Evolutionary conservation across 768 basidiomycete genomes (phyloP).

Genomic region (Russula brevipes): DNA sequence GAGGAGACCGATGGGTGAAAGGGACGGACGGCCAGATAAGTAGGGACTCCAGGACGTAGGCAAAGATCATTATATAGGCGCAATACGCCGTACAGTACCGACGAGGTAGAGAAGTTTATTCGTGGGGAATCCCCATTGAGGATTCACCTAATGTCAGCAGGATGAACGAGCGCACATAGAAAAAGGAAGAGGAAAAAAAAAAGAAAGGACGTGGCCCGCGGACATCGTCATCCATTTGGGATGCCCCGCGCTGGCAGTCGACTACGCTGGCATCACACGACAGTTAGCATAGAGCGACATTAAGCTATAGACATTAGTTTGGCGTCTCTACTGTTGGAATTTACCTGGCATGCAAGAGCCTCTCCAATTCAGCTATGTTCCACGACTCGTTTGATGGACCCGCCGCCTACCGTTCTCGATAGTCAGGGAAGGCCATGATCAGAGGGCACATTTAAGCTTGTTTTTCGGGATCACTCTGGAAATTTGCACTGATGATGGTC

Average conservation of each 20-base stretch:
- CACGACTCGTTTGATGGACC: too few relatives aligned
- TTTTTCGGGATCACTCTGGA: too few relatives aligned
- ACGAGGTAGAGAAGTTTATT: too few relatives aligned
- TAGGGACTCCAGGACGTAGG: neutral
- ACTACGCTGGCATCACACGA: neutral
- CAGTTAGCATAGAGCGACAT: neutral
- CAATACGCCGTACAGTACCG: neutral
- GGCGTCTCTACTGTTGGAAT: neutral
- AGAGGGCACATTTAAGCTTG: too few relatives aligned
- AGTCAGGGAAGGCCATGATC: too few relatives aligned
- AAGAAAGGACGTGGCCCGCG: neutral
- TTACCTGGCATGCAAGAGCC: neutral
- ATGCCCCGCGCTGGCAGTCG: neutral
- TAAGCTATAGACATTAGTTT: neutral
- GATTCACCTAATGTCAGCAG: too few relatives aligned
- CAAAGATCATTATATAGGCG: neutral
- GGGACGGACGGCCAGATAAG: neutral
- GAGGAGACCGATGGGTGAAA: neutral
- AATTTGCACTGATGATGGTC: too few relatives aligned
- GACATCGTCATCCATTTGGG: conserved; percentile 8
- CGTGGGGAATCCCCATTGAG: neutral
- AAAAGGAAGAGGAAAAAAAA: neutral
- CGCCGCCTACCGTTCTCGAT: too few relatives aligned
- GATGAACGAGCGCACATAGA: neutral
- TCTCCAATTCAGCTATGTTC: too few relatives aligned